Percentiles rank a stretch among this genome's conserved stretches.
These are phyloP conservation scores for Fomitopsis betulina DNA, from an alignment of 1,284 basidiomycete genomes.

Conservation along the genomic window DNA sequence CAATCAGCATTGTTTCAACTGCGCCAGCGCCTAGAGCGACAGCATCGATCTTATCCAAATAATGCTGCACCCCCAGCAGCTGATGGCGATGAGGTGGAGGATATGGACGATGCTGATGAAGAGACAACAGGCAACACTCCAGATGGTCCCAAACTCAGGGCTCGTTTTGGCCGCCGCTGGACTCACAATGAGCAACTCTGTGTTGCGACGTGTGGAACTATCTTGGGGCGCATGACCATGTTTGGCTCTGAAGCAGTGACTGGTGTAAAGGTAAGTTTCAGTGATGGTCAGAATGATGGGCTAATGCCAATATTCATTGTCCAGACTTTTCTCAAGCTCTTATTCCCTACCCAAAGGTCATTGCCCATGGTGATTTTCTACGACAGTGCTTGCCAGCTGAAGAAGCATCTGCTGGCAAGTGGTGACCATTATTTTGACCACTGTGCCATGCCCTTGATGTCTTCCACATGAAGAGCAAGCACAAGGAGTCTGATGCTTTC, in stretches of 20 bases:
- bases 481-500: conserved; percentile 23
- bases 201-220: conserved; percentile 28
- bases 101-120: neutral
- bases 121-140: neutral
- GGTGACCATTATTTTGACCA: conserved; percentile 16
- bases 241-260: conserved; percentile 27
- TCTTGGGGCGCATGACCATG: conserved; percentile 26
- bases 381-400: conserved; percentile 23
- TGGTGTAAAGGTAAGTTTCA: conserved; percentile 18
- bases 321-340: neutral
- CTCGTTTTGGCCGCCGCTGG: conserved; percentile 22
- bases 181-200: conserved; percentile 33
- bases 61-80: too few relatives aligned
- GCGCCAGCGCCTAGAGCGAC: neutral
- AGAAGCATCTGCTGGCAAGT: conserved; percentile 7
- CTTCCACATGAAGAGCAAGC: conserved; percentile 31
- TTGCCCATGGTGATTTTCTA: conserved; percentile 17
- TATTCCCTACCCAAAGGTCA: neutral
- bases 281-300: too few relatives aligned
- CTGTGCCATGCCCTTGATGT: conserved; percentile 26
- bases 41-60: neutral
- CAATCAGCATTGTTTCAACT: neutral
- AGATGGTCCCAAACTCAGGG: conserved; percentile 23
- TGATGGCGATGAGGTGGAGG: neutral
- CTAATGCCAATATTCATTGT: neutral